Base-by-base conservation (phyloP, 2,329 filamentous ascomycete species). In the Huntiella savannae region DNA sequence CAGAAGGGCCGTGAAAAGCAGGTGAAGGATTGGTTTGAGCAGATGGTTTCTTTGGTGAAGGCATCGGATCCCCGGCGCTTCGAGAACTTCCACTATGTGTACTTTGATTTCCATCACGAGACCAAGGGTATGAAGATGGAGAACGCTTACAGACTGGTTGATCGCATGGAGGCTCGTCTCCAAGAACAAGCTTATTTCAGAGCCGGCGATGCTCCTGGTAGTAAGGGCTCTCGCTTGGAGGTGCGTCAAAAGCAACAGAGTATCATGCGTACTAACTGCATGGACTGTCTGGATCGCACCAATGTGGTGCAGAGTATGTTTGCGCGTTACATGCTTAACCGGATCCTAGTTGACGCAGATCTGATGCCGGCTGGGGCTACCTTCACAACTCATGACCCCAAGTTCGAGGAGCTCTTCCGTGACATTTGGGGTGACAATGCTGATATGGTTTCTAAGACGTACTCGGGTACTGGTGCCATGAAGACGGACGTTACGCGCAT, bases 371-470 rank as follows among this genome's bases (percentile, higher is more conserved):
- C 75, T 19, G 86, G 86, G 47, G 75, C 88, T 56, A 77, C 72
- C 16, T 87, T 91, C 54, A 77, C 78, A 37, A 67, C 71, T 49
- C 82, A 86, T 55, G 85, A 95, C 56, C 66, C 71, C 10, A 74
- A 71, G 1, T 98, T 98, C 59, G 87, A 95, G 61, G 70, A 81
- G 55, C 67, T 96, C 49, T 98, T 96, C 74, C 84, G 91, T 54
- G 96, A 96, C 62, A 70, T 96, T 12, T 98, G 91, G 91, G 91
- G 91, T 28, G 91, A 98, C 63, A 98, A 98, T 57, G 91, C 92
- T 47, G 91, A 98, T 60, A 81, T 92, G 17, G 87, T 98, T 33
- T 93, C 87, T 13, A 80, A 76, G 54, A 79, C 85, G 0, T 98
- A 98, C 62, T 91, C 91, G 1, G 91, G 91, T 47, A 98, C 92